Percentiles rank a stretch among this genome's conserved stretches.
Evolutionary conservation across 129 eudicot genomes (phyloP).

Genomic region (Flaveria sonorensis): DNA sequence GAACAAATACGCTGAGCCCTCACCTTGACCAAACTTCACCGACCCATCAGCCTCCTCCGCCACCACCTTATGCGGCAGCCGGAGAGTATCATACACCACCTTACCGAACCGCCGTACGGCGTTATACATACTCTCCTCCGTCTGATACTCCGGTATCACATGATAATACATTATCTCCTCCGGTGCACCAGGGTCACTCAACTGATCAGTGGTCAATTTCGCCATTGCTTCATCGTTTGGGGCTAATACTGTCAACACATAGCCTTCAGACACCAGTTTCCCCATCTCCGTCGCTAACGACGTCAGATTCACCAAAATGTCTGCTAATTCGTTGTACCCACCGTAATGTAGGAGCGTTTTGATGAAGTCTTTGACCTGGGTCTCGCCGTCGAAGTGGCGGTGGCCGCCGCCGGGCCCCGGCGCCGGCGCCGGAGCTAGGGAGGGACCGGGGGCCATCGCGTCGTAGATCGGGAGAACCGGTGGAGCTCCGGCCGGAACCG

Average conservation of each 20-base stretch:
- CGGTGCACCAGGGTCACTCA: constrained; percentile 37
- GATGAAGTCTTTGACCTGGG: not conserved
- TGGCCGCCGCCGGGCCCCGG: constrained; percentile 85
- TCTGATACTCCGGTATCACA: not conserved
- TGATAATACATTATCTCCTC: constrained; percentile 19
- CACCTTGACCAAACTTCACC: constrained; percentile 29
- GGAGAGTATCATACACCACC: not conserved
- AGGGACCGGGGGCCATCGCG: not conserved
- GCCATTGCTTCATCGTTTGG: constrained; percentile 37
- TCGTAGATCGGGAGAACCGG: too few relatives aligned
- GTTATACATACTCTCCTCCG: constrained; percentile 28
- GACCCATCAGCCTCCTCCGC: constrained; percentile 15
- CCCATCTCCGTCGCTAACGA: constrained; percentile 62
- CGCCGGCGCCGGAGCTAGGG: constrained; percentile 56
- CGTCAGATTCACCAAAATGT: constrained; percentile 73
- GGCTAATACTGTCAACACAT: constrained; percentile 69
- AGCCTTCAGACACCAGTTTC: constrained; percentile 19
- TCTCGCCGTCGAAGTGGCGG: constrained; percentile 72
- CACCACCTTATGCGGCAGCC: constrained; percentile 11
- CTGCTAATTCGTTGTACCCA: constrained; percentile 86
- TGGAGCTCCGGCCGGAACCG: too few relatives aligned
- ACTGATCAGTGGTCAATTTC: constrained; percentile 26
- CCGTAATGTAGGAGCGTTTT: constrained; percentile 69
- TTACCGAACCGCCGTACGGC: constrained; percentile 29
- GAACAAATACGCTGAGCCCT: constrained; percentile 35